These are phyloP conservation scores for Geosmithia flava DNA, from an alignment of 2,329 filamentous ascomycete species.

Conservation along the genomic window DNA sequence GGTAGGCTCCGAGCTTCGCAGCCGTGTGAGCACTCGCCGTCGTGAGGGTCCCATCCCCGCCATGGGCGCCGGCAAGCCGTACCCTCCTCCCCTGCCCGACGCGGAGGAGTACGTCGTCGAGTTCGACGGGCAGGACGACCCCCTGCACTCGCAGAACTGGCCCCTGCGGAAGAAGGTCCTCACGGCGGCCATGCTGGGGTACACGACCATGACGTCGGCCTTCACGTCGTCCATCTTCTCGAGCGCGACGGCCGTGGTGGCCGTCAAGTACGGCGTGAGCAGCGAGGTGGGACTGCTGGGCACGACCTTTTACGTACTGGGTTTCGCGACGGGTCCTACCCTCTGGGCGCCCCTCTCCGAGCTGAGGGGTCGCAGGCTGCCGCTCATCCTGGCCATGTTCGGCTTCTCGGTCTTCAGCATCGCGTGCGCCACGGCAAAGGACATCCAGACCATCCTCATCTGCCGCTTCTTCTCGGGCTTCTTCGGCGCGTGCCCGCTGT, in stretches of 20 bases:
- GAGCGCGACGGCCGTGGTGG: constrained; percentile 45
- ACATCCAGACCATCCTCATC: constrained; percentile 57
- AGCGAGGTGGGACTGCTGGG: constrained; percentile 51
- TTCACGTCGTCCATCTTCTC: constrained; percentile 71
- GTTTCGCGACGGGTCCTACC: constrained; percentile 59
- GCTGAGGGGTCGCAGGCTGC: constrained; percentile 52
- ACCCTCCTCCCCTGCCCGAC: constrained; percentile 56
- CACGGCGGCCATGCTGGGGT: constrained; percentile 57
- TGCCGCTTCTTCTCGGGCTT: constrained; percentile 65
- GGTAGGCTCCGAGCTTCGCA: constrained; percentile 40
- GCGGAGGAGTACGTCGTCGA: constrained; percentile 71
- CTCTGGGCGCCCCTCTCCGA: constrained; percentile 66
- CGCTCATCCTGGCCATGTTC: constrained; percentile 49
- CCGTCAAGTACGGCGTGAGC: constrained; percentile 46
- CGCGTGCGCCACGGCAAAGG: constrained; percentile 51
- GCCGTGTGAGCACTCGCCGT: constrained; percentile 28
- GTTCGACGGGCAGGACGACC: constrained; percentile 75
- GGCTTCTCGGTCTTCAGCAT: constrained; percentile 60
- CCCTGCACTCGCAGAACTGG: constrained; percentile 83
- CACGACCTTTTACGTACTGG: constrained; percentile 58
- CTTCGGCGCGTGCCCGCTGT: constrained; percentile 56
- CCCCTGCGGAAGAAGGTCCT: constrained; percentile 62
- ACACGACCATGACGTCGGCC: constrained; percentile 57
- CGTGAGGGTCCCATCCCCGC: constrained; percentile 46
- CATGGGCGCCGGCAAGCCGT: constrained; percentile 65